phyloP scores from a whole-genome alignment of 1,139 yeast genomes.

The Candida sanyaensis region DNA sequence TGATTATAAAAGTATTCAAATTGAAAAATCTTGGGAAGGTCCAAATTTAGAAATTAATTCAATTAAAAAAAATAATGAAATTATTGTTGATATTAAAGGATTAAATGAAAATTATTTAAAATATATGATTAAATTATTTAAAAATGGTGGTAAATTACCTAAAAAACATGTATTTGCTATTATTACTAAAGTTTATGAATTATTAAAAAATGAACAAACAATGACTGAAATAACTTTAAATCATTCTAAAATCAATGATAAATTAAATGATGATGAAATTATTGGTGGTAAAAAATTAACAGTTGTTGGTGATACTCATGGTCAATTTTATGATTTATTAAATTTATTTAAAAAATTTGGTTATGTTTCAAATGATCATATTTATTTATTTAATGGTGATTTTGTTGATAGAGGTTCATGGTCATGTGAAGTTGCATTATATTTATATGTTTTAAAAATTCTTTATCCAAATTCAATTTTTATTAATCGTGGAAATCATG shows the following conservation, averaged over 20 bases:
- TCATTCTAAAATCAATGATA: constrained; percentile 22
- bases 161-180: constrained; percentile 85
- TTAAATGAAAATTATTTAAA: constrained; percentile 55
- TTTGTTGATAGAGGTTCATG: constrained; percentile 98
- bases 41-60: constrained; percentile 50
- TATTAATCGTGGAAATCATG: constrained; percentile 95
- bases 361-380: constrained; percentile 62
- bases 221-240: constrained; percentile 69
- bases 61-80: constrained; percentile 21
- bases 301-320: constrained; percentile 97
- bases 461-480: constrained; percentile 72
- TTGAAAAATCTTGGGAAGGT: constrained; percentile 68
- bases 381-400: constrained; percentile 91
- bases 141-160: constrained; percentile 72
- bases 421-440: constrained; percentile 94
- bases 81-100: constrained; percentile 32
- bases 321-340: constrained; percentile 88
- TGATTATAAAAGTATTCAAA: constrained; percentile 51
- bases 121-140: constrained; percentile 67
- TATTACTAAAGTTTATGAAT: constrained; percentile 66
- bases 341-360: constrained; percentile 80
- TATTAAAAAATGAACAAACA: constrained; percentile 68
- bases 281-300: constrained; percentile 54
- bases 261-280: constrained; percentile 19
- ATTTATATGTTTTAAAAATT: constrained; percentile 76